A percentile compares a stretch with the other conserved stretches of the same genome.
phyloP scores from a whole-genome alignment of 768 basidiomycete genomes.

The Boletus eberwhitei region DNA sequence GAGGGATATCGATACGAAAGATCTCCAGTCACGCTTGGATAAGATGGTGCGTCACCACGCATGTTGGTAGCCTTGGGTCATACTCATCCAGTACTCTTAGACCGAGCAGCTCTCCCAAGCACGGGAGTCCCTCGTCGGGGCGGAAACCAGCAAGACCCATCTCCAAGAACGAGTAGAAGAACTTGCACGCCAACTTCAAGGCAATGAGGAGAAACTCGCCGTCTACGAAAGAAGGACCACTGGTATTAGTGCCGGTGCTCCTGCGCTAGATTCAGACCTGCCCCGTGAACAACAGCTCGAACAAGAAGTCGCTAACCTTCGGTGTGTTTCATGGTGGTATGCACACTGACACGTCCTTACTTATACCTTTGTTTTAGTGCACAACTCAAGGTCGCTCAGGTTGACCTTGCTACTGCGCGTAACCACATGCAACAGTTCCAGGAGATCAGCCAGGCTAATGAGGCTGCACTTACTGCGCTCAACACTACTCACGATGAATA shows the following conservation, averaged over 20 bases:
- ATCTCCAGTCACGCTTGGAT: constrained; percentile 69
- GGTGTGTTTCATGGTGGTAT: constrained; percentile 42
- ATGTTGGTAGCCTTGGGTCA: background rate
- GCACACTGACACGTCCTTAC: background rate
- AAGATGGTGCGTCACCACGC: constrained; percentile 48
- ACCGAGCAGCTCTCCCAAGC: constrained; percentile 60
- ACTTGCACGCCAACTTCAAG: constrained; percentile 57
- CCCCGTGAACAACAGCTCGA: constrained; percentile 78
- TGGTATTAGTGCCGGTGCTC: constrained; percentile 28
- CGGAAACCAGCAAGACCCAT: constrained; percentile 77
- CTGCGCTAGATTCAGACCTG: constrained; percentile 42
- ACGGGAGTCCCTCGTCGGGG: constrained; percentile 65
- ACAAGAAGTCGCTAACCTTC: constrained; percentile 79
- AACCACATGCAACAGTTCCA: constrained; percentile 81
- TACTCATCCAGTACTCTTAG: constrained; percentile 37
- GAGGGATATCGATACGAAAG: constrained; percentile 76
- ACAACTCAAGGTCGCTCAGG: constrained; percentile 71
- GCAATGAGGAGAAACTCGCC: constrained; percentile 79
- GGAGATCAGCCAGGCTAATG: constrained; percentile 80
- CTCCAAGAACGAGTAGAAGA: constrained; percentile 60
- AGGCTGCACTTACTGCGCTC: constrained; percentile 67
- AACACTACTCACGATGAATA: constrained; percentile 79
- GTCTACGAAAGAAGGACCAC: constrained; percentile 74
- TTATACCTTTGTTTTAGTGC: constrained; percentile 41
- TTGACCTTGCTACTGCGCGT: constrained; percentile 68